Evolutionary conservation across 192 early-diverging fungal species (phyloP).

Genomic region (Coemansia sp.): DNA sequence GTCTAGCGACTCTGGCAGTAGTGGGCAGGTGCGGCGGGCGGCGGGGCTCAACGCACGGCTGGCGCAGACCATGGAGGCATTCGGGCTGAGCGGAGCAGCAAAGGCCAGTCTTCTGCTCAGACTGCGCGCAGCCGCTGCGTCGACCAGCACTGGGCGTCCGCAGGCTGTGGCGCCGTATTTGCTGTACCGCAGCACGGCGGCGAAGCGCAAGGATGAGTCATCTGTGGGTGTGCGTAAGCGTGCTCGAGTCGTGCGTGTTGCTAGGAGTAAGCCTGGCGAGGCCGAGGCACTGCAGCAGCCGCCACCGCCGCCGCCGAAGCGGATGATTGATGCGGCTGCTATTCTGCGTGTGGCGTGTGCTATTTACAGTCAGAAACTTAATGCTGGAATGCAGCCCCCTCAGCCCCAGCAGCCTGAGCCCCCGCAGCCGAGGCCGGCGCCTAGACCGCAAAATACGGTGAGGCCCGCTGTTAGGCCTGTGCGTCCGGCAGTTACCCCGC

Average conservation of each 20-base stretch:
- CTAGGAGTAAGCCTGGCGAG: background rate
- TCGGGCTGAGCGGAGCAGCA: constrained; percentile 49
- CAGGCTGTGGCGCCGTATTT: constrained; percentile 54
- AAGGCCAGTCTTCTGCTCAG: constrained; percentile 49
- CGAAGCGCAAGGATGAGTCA: background rate
- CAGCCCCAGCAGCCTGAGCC: constrained; percentile 10
- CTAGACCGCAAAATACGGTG: too few species aligned
- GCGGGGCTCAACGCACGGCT: constrained; percentile 49
- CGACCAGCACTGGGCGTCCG: constrained; percentile 47
- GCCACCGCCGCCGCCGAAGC: background rate
- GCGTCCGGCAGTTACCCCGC: too few species aligned
- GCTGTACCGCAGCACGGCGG: constrained; percentile 28
- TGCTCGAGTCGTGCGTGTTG: constrained; percentile 38
- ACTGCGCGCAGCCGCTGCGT: constrained; percentile 50
- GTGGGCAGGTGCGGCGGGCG: constrained; percentile 7
- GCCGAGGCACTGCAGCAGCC: background rate
- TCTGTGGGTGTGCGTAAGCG: constrained; percentile 29
- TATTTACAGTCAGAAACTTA: constrained; percentile 57
- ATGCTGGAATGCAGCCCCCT: constrained; percentile 20
- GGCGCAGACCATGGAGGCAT: constrained; percentile 56
- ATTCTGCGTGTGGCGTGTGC: constrained; percentile 50
- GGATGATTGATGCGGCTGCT: constrained; percentile 36
- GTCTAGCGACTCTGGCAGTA: background rate
- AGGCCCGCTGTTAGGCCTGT: too few species aligned
- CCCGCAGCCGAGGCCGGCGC: constrained; percentile 8